Evolutionary conservation across 192 early-diverging fungal species (phyloP).

Genomic region (Backusella tuberculispora): DNA sequence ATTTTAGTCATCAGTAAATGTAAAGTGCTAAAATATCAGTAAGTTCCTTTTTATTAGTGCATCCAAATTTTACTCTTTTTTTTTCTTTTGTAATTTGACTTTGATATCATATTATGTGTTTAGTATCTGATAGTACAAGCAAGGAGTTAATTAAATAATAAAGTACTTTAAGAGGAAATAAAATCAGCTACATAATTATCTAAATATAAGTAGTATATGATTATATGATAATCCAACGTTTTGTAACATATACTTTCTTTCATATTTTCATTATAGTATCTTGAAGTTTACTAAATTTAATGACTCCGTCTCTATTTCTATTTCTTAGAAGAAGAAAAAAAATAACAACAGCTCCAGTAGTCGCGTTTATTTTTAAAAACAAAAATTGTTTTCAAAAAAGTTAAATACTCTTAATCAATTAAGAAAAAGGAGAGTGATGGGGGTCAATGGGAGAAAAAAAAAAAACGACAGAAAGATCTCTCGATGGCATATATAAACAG

Average conservation of each 20-base stretch:
- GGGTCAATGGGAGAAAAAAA: neutral
- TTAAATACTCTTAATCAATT: neutral
- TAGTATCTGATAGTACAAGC: neutral
- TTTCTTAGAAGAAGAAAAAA: neutral
- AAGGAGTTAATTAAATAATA: constrained; percentile 5
- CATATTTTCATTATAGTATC: neutral
- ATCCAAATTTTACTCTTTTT: too few relatives aligned
- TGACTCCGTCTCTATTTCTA: too few relatives aligned
- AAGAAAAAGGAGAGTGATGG: neutral
- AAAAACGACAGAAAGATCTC: neutral
- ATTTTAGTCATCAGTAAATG: too few relatives aligned
- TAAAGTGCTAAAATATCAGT: too few relatives aligned
- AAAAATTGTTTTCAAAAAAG: neutral
- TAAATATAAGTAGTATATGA: neutral
- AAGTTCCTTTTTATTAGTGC: too few relatives aligned
- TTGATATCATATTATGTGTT: neutral
- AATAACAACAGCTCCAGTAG: neutral
- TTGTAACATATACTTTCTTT: neutral
- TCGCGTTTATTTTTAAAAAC: neutral
- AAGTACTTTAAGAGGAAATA: neutral
- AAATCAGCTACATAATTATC: neutral
- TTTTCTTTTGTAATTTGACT: too few relatives aligned
- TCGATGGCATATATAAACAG: neutral
- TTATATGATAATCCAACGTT: neutral
- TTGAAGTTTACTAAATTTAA: neutral